These are phyloP conservation scores for Neonectria coccinea DNA, from an alignment of 2,329 filamentous ascomycete species.

Conservation along the genomic window DNA sequence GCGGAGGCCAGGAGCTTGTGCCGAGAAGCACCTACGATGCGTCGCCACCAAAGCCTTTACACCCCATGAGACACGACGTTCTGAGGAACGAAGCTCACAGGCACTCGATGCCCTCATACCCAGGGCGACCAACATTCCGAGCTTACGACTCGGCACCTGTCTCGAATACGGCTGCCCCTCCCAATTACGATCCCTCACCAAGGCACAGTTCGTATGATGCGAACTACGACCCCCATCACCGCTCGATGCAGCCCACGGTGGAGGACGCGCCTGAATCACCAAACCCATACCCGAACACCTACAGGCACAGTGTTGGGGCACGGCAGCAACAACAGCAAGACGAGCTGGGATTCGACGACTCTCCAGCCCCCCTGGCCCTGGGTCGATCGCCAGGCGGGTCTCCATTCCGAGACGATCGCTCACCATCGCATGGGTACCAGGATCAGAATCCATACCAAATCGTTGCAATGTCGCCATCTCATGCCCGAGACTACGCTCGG, in stretches of 20 bases:
- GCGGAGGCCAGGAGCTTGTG: slow-evolving; percentile 56
- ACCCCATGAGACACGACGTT: slow-evolving; percentile 69
- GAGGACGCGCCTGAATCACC: slow-evolving; percentile 72
- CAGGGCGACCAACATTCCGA: slow-evolving; percentile 65
- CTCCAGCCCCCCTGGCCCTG: slow-evolving; percentile 59
- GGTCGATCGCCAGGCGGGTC: slow-evolving; percentile 46
- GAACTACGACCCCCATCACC: slow-evolving; percentile 58
- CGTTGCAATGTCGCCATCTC: slow-evolving; percentile 19
- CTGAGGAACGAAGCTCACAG: slow-evolving; percentile 68
- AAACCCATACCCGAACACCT: slow-evolving; percentile 42
- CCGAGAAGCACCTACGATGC: slow-evolving; percentile 57
- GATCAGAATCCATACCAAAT: slow-evolving; percentile 41
- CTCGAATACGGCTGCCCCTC: slow-evolving; percentile 44
- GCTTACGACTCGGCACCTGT: slow-evolving; percentile 62
- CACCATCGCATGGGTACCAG: slow-evolving; percentile 41
- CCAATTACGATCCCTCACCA: slow-evolving; percentile 53
- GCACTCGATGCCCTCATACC: slow-evolving; percentile 62
- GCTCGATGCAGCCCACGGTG: slow-evolving; percentile 70
- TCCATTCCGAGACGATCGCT: slow-evolving; percentile 41
- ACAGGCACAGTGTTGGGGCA: slow-evolving; percentile 38
- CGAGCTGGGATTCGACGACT: slow-evolving; percentile 55
- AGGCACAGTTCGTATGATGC: slow-evolving; percentile 65
- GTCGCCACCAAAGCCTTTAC: slow-evolving; percentile 56
- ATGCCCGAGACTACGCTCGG: slow-evolving; percentile 10
- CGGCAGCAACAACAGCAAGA: slow-evolving; percentile 45